Evolutionary conservation across 768 basidiomycete species (phyloP).

Genomic region (Tricholomella constricta): DNA sequence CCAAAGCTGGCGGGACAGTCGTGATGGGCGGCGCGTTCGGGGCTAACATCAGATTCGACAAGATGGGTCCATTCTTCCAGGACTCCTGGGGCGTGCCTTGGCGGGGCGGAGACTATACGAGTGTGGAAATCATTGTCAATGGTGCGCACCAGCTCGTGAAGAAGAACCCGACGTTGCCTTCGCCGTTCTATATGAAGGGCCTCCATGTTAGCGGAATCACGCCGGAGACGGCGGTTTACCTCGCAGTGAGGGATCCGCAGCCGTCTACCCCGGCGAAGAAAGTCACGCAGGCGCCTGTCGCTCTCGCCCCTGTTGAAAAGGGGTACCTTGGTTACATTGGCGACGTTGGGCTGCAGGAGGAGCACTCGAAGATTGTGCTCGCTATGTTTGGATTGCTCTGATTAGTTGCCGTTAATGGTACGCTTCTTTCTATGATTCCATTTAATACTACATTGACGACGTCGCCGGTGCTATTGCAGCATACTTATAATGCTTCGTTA

Average conservation of each 20-base stretch:
- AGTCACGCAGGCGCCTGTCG: slow-evolving; percentile 28
- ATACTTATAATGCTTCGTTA: too few relatives aligned
- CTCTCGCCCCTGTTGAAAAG: slow-evolving; percentile 23
- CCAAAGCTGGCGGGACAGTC: slow-evolving; percentile 29
- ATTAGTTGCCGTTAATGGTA: not conserved
- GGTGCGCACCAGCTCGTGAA: slow-evolving; percentile 13
- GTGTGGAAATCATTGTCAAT: slow-evolving; percentile 17
- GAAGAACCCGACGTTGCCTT: slow-evolving; percentile 18
- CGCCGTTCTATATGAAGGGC: slow-evolving; percentile 29
- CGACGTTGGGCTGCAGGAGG: slow-evolving; percentile 30
- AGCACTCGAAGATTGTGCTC: slow-evolving; percentile 29
- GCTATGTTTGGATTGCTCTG: slow-evolving; percentile 31
- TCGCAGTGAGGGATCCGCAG: slow-evolving; percentile 13
- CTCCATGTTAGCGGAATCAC: slow-evolving; percentile 25
- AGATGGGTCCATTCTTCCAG: slow-evolving; percentile 23
- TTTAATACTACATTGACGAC: too few relatives aligned
- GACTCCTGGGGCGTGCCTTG: slow-evolving; percentile 21
- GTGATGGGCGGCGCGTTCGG: slow-evolving; percentile 32
- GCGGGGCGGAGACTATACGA: slow-evolving; percentile 17
- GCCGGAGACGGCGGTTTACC: slow-evolving; percentile 27
- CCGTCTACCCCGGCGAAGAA: not conserved
- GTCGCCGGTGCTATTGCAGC: too few relatives aligned
- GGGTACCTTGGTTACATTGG: slow-evolving; percentile 38
- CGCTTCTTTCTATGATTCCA: not conserved
- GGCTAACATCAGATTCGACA: slow-evolving; percentile 5